Base-by-base conservation (phyloP, 163 green algal genomes). In the Scenedesmus sp. region DNA sequence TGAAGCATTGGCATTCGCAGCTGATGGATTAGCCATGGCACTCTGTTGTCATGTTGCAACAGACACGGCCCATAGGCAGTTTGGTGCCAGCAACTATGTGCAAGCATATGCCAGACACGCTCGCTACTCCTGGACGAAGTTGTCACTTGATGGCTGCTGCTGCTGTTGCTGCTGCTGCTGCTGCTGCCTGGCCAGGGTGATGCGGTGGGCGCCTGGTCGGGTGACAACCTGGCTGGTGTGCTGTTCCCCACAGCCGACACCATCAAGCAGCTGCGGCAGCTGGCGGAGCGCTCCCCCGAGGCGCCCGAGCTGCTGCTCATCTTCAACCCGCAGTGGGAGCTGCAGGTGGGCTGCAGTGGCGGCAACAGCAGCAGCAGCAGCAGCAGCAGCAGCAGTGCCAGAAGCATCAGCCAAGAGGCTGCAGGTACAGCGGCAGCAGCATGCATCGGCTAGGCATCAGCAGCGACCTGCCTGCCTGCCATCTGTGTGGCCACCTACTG, bases 241-340 rank as follows among this genome's bases (percentile, higher is more conserved):
- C 90, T 98, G 0, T 98, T 99, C 92, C 96, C 97, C 23, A 98
- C 95, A 1, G 94, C 95, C 0, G 92, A 97, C 46, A 96, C 95
- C 2, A 55, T 98, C 56, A 92, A 95, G 84, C 93, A 94, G 90
- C 73, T 96, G 79, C 85, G 67, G 73, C 57, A 93, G 92, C 90
- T 96, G 56, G 91, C 89, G 56, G 94, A 92, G 85, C 74, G 91
- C 20, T 57, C 93, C 90, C 86, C 88, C n/a, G 88, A 92, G 0
- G 56, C 87, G 20, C 94, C 94, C 7, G 67, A 93, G 67, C 89
- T 96, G 88, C 74, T 96, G 66, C 86, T 98, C n/a, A 96, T 98
- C 77, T 88, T 98, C 64, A 98, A 98, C 93, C 96, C 97, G 18
- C 90, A 93, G 56, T 92, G 89, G 89, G 89, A 92, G 89, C 57